A percentile compares a stretch with the other conserved stretches of the same genome.
Conservation (phyloP, 768 basidiomycete species). For the Rubroboletus pulcherrimus region DNA sequence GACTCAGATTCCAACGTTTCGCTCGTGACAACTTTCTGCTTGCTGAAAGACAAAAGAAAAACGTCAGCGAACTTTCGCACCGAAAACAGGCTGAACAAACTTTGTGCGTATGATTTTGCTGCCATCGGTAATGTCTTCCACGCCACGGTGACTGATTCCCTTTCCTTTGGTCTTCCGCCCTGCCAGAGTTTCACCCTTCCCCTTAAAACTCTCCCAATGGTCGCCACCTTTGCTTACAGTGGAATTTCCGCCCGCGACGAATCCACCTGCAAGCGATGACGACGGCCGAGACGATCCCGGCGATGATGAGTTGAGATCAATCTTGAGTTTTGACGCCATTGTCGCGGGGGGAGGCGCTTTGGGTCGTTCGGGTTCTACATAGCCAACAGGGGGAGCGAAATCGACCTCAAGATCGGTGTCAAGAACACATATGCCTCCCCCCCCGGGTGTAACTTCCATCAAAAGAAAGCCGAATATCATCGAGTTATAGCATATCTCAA, state of each 20-base stretch:
- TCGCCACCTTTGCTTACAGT: constrained; percentile 74
- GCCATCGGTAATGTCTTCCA: constrained; percentile 70
- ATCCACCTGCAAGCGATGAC: constrained; percentile 68
- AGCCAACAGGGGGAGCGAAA: constrained; percentile 89
- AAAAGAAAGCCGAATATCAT: constrained; percentile 94
- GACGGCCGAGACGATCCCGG: constrained; percentile 83
- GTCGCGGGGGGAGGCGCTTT: constrained; percentile 79
- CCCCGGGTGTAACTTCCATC: constrained; percentile 89
- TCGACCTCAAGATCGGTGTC: constrained; percentile 99
- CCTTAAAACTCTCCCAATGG: constrained; percentile 95
- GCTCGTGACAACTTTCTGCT: constrained; percentile 81
- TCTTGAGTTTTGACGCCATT: constrained; percentile 96
- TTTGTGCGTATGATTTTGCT: constrained; percentile 91
- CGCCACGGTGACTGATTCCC: constrained; percentile 80
- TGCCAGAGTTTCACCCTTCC: constrained; percentile 84
- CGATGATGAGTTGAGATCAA: constrained; percentile 83
- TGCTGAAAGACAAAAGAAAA: constrained; percentile 42
- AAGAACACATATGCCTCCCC: constrained; percentile 81
- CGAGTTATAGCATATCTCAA: constrained; percentile 96
- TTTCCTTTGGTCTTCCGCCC: constrained; percentile 96
- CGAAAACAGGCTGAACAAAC: constrained; percentile 46
- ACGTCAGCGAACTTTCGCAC: constrained; percentile 5
- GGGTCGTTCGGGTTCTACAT: constrained; percentile 89
- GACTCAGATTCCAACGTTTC: constrained; percentile 66
- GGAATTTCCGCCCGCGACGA: constrained; percentile 46